These are phyloP conservation scores for Amphibolis antarctica DNA, from an alignment of 106 monocot genomes.

Conservation along the genomic window DNA sequence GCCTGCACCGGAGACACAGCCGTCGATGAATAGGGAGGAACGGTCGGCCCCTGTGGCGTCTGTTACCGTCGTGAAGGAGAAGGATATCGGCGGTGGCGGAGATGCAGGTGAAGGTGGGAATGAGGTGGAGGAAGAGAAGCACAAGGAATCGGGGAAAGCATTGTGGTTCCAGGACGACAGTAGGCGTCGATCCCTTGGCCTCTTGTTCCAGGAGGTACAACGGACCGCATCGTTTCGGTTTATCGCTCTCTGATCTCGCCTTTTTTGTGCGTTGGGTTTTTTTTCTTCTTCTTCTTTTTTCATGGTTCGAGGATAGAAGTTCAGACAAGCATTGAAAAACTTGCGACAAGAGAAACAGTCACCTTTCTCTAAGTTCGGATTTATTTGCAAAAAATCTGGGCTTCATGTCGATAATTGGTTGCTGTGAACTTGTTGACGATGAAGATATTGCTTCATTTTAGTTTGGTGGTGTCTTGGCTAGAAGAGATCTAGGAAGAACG, in stretches of 20 bases:
- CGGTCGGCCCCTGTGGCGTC: background rate
- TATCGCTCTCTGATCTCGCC: background rate
- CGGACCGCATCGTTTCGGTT: background rate
- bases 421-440: no score
- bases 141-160: background rate
- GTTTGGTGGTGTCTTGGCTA: no score
- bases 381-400: no score
- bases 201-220: conserved; percentile 12
- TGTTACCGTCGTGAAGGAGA: background rate
- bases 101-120: background rate
- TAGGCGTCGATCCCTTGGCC: conserved; percentile 1
- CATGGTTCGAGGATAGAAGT: background rate
- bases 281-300: background rate
- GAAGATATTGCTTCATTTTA: no score
- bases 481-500: no score
- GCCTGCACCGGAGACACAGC: background rate
- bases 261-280: background rate
- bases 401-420: no score
- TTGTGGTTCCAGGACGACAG: background rate
- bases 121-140: background rate
- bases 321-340: no score
- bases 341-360: no score
- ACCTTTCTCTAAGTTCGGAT: no score
- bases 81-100: background rate
- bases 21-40: background rate